Evolutionary conservation across 2,329 filamentous ascomycete species (phyloP).

Genomic region (Colletotrichum sp.): DNA sequence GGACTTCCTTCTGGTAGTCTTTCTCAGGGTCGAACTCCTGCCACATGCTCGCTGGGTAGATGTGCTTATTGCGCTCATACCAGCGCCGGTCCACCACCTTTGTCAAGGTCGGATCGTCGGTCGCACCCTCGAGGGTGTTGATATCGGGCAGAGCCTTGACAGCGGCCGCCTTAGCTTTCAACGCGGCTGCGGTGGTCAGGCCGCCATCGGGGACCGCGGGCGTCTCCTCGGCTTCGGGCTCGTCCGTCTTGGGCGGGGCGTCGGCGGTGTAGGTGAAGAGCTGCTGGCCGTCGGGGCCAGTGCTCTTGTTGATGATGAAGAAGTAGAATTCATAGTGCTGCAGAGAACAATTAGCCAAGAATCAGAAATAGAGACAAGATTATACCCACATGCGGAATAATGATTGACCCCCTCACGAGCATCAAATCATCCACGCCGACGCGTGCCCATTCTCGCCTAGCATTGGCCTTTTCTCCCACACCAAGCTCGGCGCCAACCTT

Average conservation of each 20-base stretch:
- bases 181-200: slow-evolving; percentile 35
- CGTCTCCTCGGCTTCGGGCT: slow-evolving; percentile 18
- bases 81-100: slow-evolving; percentile 96
- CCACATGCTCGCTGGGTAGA: slow-evolving; percentile 96
- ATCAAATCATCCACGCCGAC: slow-evolving; percentile 96
- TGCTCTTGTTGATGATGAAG: slow-evolving; percentile 88
- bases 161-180: slow-evolving; percentile 40
- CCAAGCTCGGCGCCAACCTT: slow-evolving; percentile 87
- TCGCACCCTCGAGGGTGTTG: slow-evolving; percentile 72
- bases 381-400: slow-evolving; percentile 86
- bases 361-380: neutral
- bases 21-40: slow-evolving; percentile 91
- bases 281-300: slow-evolving; percentile 71
- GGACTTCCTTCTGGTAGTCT: slow-evolving; percentile 78
- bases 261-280: slow-evolving; percentile 78
- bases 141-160: slow-evolving; percentile 49
- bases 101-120: slow-evolving; percentile 80
- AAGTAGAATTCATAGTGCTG: slow-evolving; percentile 98
- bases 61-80: slow-evolving; percentile 98
- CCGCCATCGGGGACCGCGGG: slow-evolving; percentile 31
- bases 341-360: slow-evolving; percentile 22
- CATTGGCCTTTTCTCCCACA: slow-evolving; percentile 72
- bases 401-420: slow-evolving; percentile 87
- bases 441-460: slow-evolving; percentile 84
- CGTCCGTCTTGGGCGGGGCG: slow-evolving; percentile 34